Conservation (phyloP, 176 grass and related monocot genomes). For the Luzula sylvatica region DNA sequence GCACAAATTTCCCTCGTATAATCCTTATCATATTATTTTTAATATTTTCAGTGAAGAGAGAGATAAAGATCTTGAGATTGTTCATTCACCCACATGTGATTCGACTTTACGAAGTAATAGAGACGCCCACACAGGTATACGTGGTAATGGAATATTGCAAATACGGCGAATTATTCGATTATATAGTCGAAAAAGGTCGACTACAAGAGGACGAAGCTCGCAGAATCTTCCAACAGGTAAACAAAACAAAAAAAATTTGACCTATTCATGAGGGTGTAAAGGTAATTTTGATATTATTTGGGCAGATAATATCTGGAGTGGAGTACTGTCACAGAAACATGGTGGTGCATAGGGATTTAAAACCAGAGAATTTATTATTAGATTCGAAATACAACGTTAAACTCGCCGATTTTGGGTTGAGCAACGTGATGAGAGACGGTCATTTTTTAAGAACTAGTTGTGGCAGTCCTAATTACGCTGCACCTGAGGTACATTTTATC, state of each 20-base stretch:
- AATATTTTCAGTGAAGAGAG: constrained; percentile 65
- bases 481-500: constrained; percentile 61
- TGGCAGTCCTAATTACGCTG: constrained; percentile 96
- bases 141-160: constrained; percentile 95
- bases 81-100: constrained; percentile 96
- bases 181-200: constrained; percentile 84
- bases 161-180: constrained; percentile 80
- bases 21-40: not conserved
- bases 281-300: constrained; percentile 9
- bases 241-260: not conserved
- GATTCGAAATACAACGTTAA: constrained; percentile 97
- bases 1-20: not conserved
- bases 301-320: constrained; percentile 90
- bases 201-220: constrained; percentile 85
- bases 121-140: constrained; percentile 71
- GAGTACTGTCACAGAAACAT: constrained; percentile 99
- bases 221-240: constrained; percentile 83
- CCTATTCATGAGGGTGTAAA: constrained; percentile 6
- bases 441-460: constrained; percentile 99
- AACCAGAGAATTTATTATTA: constrained; percentile 85
- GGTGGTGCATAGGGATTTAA: constrained; percentile 96
- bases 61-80: constrained; percentile 87
- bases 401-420: constrained; percentile 94
- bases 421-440: constrained; percentile 94
- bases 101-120: constrained; percentile 90